Evolutionary conservation across 169 alveolate genomes (phyloP), one percentile per base, ranked within the genome.

Genomic region (Sarcocystis neurona): DNA sequence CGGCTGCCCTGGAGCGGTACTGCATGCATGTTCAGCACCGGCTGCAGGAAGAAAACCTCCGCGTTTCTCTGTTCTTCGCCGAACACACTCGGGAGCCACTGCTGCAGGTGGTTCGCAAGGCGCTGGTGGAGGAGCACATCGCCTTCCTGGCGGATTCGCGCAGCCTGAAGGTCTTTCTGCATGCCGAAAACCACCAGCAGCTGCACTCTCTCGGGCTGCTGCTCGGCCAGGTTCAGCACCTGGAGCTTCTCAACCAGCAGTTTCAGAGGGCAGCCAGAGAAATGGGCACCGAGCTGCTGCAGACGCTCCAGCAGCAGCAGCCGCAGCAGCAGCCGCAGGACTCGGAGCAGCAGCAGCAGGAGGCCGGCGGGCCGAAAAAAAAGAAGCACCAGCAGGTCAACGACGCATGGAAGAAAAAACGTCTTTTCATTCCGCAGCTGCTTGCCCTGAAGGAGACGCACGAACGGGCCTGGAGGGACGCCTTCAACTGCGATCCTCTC

Each of bases 371-470:
- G 34, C 34, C 6, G 82, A 72, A 72, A 56, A 37, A 39, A 32
- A 39, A 37, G 48, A 34, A 30, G 32, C 39, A 72, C 37, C 41
- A 8, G 58, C 20, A 72, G 66, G 66, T 53, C 30, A 15, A 53
- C 23, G 30, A 53, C 12, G 66, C 12, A 23, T 53, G 66, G 23
- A 53, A 23, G 66, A 53, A 53, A 39, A 30, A 27, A 32, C 27
- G 32, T 32, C 58, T 23, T n/a, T 72, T 72, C 58, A 43, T 20
- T 2, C 48, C 58, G 34, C 82, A 43, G 47, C 56, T 72, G 20
- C 32, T 72, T 39, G 82, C 47, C 32, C 82, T 72, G 39, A 72
- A 72, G 18, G 82, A 72, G 27, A 4, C 53, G 30, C 82, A 72
- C 82, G 82, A 72, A 5, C 39, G 5, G 18, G 82, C 56, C 82